Base-by-base conservation (phyloP, 495 filamentous ascomycete genomes). In the Geoglossum glabrum region DNA sequence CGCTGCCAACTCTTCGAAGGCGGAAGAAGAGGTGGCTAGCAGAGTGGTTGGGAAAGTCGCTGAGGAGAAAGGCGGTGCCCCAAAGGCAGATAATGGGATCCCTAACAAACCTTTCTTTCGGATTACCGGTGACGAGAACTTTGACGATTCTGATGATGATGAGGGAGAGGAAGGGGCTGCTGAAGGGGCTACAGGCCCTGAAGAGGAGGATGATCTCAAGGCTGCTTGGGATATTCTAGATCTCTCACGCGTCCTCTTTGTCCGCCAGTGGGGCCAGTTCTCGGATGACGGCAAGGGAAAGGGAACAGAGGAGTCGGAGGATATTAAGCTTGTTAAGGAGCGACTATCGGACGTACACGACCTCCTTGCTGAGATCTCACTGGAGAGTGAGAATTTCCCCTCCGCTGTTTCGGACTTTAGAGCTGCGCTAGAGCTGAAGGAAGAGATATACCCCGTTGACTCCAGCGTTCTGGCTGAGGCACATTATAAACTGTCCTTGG, bases 91-190 rank as follows among this genome's bases (percentile, higher is more conserved):
- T 59, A 68, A 72, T 30, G 61, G 60, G 25, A 67, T 70, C 13
- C 67, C 65, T 43, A 78, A 73, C 59, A 90, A 88, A 67, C 77
- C 86, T 0, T 79, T 84, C 54, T 96, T 98, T 67, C 85, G 92
- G 60, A 94, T 97, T 63, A 85, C 82, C 0, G 93, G 93, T 46
- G 92, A 96, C 62, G 90, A 95, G 68, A 89, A 93, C 64, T 95
- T 84, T 70, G 87, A 86, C 36, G 79, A 80, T 52, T 78, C 75
- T 1, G 84, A 87, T 51, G 83, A 82, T 0, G 87, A 89, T 28
- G 84, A 82, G 30, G 78, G 73, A 3, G 63, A 60, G 15, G 74
- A 66, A 15, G 69, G 64, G 21, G 75, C 72, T 11, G 68, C 66
- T 11, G 69, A 69, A 40, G 68, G 52, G 7, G 72, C 64, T 1